Evolutionary conservation across 2,329 filamentous ascomycete genomes (phyloP), one percentile per base, ranked within the genome.

Genomic region (Trichoderma polysporum): DNA sequence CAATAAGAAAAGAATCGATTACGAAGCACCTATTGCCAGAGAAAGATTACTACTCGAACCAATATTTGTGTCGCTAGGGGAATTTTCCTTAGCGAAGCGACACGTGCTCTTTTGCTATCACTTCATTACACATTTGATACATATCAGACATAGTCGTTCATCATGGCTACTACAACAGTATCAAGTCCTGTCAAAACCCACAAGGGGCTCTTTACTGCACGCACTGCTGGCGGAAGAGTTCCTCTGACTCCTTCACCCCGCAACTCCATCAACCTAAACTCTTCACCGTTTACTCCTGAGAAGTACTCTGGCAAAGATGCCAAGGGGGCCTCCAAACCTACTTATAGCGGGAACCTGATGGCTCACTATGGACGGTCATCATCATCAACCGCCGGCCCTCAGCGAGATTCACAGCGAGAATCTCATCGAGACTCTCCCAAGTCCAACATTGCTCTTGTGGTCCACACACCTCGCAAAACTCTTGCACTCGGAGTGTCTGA

Each of bases 141-240:
- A 41, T 53, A 66, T 41, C 60, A 64, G 50, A 50, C 57, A 71
- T 49, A 72, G 66, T 74, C 73, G 75, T 74, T 77, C 80, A 86
- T 74, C 78, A 98, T 98, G 94, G 93, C 94, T 78, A 91, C 82
- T 68, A 79, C 90, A 79, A 82, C 87, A 77, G 88, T 97, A 80
- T 91, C 93, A 75, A 98, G 95, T 69, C 95, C 95, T 68, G 85
- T 95, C 78, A 98, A 97, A 86, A 95, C 92, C 86, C 94, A 97
- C 80, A 89, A 91, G 81, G 93, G 93, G 68, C 87, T 97, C 75
- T 97, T 98, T 84, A 93, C 91, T 73, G 88, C 92, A 73, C 93
- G 93, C 79, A 95, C 94, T 78, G 95, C 94, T 79, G 94, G 94
- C 82, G 93, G 94, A 78, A 92, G 95, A 70, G 94, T 97, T 85